Conservation (phyloP, 2,329 filamentous ascomycete genomes). For the Colletotrichum sp. region DNA sequence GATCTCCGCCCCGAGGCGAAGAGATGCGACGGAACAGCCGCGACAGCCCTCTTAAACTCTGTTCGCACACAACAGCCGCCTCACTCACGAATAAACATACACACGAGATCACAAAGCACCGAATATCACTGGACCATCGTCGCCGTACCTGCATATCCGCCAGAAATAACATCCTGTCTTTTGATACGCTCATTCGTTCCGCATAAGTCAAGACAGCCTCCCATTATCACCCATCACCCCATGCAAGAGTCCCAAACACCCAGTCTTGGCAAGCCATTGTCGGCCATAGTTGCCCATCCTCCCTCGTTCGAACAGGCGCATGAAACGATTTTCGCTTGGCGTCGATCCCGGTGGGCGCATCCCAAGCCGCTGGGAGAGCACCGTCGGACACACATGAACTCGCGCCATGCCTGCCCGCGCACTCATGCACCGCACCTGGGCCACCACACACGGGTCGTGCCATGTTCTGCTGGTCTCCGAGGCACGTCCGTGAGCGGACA, state of each 20-base stretch:
- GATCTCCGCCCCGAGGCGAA: neutral
- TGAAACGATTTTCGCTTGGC: slow-evolving; percentile 3
- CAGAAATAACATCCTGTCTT: neutral
- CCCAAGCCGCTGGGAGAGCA: neutral
- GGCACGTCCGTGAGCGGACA: neutral
- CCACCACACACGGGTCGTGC: neutral
- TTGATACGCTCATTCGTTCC: neutral
- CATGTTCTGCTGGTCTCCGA: neutral
- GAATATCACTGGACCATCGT: neutral
- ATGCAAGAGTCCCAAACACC: neutral
- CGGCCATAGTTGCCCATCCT: neutral
- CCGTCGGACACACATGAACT: neutral
- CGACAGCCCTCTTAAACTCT: neutral
- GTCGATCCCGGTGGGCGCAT: neutral
- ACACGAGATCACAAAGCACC: neutral
- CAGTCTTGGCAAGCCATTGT: neutral
- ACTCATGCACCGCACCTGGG: neutral
- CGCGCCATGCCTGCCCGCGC: neutral
- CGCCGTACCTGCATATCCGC: neutral
- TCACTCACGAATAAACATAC: neutral
- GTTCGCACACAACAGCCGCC: neutral
- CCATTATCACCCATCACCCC: neutral
- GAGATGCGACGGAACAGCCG: neutral
- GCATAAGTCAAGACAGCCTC: neutral
- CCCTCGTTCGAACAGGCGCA: neutral